Base-by-base conservation (phyloP, 176 grass and related monocot genomes). In the Raddia distichophylla region DNA sequence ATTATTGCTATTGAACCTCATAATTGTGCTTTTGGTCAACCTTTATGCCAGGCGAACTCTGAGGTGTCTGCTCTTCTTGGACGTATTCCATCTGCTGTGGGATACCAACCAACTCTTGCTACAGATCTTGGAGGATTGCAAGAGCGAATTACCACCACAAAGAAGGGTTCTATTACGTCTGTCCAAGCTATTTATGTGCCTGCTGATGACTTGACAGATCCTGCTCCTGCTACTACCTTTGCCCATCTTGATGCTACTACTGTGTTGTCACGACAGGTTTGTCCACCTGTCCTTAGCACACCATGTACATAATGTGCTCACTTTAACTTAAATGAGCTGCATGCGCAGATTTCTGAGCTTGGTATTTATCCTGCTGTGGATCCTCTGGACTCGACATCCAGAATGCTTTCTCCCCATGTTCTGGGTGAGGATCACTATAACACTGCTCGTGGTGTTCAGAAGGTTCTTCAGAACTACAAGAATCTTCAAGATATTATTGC, bases 401-500 rank as follows among this genome's bases (percentile, higher is more conserved):
- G 94, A 90, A 97, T 97, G 94, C 91, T 97, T 69, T 97, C 94
- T 32, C 91, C 91, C 12, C 94, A 97, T 19, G 91, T 97, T 58
- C 59, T 97, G 37, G 94, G 94, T 83, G 47, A 86, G 75, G 94
- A 90, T 1, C 94, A 97, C 73, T 97, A 97, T 76, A 94, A 97
- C 89, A 97, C 94, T 71, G 94, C 94, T 69, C 91, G 94, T 88
- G 94, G 94, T 94, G 94, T 97, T 49, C 94, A 97, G 80, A 97
- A 97, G 89, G 94, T 97, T 94, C 94, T 97, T 79, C 94, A 97
- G 87, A 97, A 97, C 74, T 97, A 97, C 78, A 97, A 97, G 81
- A 97, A 97, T 92, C 94, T 97, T 47, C 94, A 97, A 83, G 94
- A 97, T 94, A 97, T 97, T 83, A 97, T 97, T 88, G 94, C 94